A percentile compares a stretch with the other conserved stretches of the same genome.
Conservation (phyloP, 768 basidiomycete genomes). For the Tricholoma terreum region DNA sequence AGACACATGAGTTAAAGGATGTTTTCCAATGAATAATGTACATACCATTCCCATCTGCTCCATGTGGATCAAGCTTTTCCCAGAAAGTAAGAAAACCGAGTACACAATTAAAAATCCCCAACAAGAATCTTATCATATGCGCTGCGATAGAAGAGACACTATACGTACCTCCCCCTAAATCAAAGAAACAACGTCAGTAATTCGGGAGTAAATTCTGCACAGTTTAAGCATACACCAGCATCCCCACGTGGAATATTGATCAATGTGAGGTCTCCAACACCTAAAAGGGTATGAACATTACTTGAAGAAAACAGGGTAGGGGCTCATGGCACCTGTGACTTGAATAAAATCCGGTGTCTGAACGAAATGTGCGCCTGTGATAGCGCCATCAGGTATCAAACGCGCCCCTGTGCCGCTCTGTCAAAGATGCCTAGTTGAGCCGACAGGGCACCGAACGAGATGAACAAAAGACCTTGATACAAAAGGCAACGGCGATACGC, state of each 20-base stretch:
- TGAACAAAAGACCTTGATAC: constrained; percentile 32
- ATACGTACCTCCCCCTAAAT: constrained; percentile 10
- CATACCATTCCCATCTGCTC: constrained; percentile 55
- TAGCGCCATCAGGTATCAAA: constrained; percentile 67
- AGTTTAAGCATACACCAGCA: constrained; percentile 42
- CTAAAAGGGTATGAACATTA: constrained; percentile 23
- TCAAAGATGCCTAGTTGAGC: background rate
- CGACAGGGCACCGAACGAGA: background rate
- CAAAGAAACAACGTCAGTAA: background rate
- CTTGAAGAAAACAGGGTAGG: background rate
- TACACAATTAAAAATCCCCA: background rate
- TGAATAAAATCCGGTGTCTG: constrained; percentile 66
- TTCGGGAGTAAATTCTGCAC: background rate
- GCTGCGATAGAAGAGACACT: background rate
- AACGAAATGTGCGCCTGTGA: constrained; percentile 65
- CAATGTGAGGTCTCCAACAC: constrained; percentile 60
- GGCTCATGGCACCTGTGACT: constrained; percentile 48
- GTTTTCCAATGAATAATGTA: background rate
- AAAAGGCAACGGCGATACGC: constrained; percentile 44
- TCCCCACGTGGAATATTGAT: constrained; percentile 52
- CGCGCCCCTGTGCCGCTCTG: constrained; percentile 61
- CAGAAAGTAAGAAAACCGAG: background rate
- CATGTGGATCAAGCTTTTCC: constrained; percentile 66
- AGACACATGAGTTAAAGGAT: background rate
- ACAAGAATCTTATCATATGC: background rate